Evolutionary conservation across 176 grass and related monocot species (phyloP).

Genomic region (Musa beccarii): DNA sequence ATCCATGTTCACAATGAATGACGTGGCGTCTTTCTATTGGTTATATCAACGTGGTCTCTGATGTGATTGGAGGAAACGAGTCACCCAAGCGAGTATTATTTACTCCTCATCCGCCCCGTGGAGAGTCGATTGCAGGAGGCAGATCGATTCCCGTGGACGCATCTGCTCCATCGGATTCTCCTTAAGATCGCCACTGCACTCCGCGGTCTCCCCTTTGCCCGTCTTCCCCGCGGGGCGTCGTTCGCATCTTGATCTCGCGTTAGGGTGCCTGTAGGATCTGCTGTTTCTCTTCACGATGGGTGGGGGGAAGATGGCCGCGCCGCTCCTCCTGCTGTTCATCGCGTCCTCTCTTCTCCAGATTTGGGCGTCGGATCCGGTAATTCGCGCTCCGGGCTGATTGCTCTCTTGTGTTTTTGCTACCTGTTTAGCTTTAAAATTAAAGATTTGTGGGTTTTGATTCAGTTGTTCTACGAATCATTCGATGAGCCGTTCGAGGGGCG

Average conservation of each 20-base stretch:
- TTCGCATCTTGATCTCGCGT: not conserved
- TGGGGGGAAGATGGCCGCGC: not conserved
- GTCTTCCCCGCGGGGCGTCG: not conserved
- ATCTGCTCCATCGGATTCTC: not conserved
- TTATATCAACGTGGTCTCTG: not conserved
- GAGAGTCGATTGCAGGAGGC: not conserved
- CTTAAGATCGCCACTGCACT: not conserved
- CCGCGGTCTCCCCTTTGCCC: not conserved
- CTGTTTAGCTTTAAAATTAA: not conserved
- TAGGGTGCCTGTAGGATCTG: not conserved
- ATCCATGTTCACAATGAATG: not conserved
- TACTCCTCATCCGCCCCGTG: not conserved
- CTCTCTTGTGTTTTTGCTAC: not conserved
- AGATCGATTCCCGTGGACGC: not conserved
- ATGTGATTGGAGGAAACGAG: not conserved
- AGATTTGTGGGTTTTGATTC: not conserved
- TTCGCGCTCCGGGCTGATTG: too few species aligned
- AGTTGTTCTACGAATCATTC: conserved; percentile 26
- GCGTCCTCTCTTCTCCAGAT: not conserved
- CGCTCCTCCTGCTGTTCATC: not conserved
- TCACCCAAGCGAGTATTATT: not conserved
- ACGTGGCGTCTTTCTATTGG: not conserved
- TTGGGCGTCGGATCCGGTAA: conserved; percentile 8
- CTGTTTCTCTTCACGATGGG: not conserved
- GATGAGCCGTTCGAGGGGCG: conserved; percentile 16